phyloP scores from a whole-genome alignment of 2,329 filamentous ascomycete species.

The Rhinocladiella similis region DNA sequence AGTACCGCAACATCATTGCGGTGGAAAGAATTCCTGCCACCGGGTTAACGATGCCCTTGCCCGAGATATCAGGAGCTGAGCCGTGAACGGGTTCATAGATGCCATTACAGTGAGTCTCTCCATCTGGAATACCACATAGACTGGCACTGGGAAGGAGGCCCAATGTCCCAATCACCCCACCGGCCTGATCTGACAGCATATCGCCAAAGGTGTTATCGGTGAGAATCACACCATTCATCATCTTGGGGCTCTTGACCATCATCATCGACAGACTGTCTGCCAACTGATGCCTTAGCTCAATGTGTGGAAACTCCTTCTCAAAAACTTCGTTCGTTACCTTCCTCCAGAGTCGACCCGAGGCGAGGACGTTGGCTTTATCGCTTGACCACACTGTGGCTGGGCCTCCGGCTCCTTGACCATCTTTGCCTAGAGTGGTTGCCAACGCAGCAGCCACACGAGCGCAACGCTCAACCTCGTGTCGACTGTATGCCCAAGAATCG shows the following conservation, averaged over 20 bases:
- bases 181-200: conserved; percentile 99
- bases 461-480: conserved; percentile 49
- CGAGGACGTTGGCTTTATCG: conserved; percentile 57
- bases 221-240: conserved; percentile 91
- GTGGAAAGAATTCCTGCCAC: conserved; percentile 91
- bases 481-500: conserved; percentile 51
- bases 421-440: conserved; percentile 37
- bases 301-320: conserved; percentile 83
- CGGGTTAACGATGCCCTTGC: conserved; percentile 94
- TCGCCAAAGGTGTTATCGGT: conserved; percentile 98
- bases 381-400: conserved; percentile 47
- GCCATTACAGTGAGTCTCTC: conserved; percentile 56
- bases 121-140: conserved; percentile 94
- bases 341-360: conserved; percentile 52
- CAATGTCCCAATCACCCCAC: conserved; percentile 94
- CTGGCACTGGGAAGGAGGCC: conserved; percentile 94
- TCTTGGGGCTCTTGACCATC: conserved; percentile 92
- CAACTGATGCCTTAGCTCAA: conserved; percentile 96
- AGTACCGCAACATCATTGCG: conserved; percentile 99
- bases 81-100: conserved; percentile 99
- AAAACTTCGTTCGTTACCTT: conserved; percentile 37
- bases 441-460: conserved; percentile 50
- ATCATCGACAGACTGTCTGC: conserved; percentile 99
- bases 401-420: conserved; percentile 19
- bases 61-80: conserved; percentile 93